phyloP scores from a whole-genome alignment of 768 basidiomycete genomes.

The Boletus bicolor region DNA sequence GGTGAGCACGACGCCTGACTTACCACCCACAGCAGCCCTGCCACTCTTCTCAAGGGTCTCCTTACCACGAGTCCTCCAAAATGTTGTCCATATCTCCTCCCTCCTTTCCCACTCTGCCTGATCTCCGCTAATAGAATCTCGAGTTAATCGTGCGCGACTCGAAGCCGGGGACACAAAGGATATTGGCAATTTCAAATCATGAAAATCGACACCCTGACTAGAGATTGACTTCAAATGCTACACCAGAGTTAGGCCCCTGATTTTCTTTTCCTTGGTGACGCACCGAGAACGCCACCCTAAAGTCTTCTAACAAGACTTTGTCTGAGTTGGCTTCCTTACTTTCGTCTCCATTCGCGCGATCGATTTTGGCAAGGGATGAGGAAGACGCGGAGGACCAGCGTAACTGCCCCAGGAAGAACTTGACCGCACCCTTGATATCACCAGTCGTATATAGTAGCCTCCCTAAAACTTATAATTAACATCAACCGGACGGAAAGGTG shows the following conservation, averaged over 20 bases:
- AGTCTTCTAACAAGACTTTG: slow-evolving; percentile 81
- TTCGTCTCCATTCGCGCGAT: slow-evolving; percentile 22
- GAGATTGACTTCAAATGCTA: slow-evolving; percentile 74
- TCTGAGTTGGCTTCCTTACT: slow-evolving; percentile 43
- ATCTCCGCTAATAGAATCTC: slow-evolving; percentile 45
- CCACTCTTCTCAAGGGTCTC: slow-evolving; percentile 53
- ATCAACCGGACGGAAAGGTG: slow-evolving; percentile 1
- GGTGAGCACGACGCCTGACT: slow-evolving; percentile 9
- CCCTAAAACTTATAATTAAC: slow-evolving; percentile 43
- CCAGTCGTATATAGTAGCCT: slow-evolving; percentile 90
- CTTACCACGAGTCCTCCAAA: slow-evolving; percentile 54
- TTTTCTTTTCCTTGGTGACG: slow-evolving; percentile 14
- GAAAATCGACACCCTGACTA: slow-evolving; percentile 38
- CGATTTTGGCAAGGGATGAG: slow-evolving; percentile 16
- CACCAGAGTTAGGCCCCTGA: not conserved
- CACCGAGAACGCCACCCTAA: slow-evolving; percentile 82
- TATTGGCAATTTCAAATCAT: slow-evolving; percentile 60
- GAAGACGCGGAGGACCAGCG: slow-evolving; percentile 38
- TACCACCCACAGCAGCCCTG: slow-evolving; percentile 65
- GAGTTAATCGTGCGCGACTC: slow-evolving; percentile 56
- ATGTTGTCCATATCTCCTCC: slow-evolving; percentile 63
- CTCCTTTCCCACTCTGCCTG: slow-evolving; percentile 56
- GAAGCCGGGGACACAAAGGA: slow-evolving; percentile 58
- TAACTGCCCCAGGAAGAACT: slow-evolving; percentile 73
- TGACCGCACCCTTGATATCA: slow-evolving; percentile 71